Base-by-base conservation (phyloP, 2,329 filamentous ascomycete genomes). In the Dichotomopilus funicola region DNA sequence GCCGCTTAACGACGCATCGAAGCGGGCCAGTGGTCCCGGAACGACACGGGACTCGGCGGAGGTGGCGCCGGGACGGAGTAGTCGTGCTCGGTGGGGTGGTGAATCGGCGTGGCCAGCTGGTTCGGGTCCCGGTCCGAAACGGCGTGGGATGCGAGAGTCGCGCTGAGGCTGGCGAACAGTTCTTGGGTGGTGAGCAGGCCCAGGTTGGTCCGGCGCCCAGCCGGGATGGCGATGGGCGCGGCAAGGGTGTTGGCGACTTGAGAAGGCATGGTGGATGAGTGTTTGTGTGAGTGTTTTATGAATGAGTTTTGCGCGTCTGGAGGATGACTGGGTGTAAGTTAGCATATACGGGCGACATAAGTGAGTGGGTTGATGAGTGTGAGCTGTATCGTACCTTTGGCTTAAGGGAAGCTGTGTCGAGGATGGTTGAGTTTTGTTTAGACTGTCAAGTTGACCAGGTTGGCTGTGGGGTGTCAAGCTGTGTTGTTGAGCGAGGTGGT, bases 51-150 rank as follows among this genome's bases (percentile, higher is more conserved):
- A 62, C 79, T 83, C 10, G 83, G 81, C 19, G 83, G 83, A 10
- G 83, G 83, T 42, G 83, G 80, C 11, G 82, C 81, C n/a, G 83
- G 83, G 19, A 85, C 81, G 36, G 76, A 75, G 71, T 84, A 86
- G 68, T 85, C 82, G 56, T 79, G 72, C 63, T 82, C 78, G 60
- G 73, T 74, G 63, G 81, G 80, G 61, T 73, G 71, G 61, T 75
- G 78, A 59, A 75, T 71, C 0, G 79, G 78, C 2, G 75, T 74
- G 57, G 73, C 70, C n/a, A 71, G 69, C 53, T 71, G 66, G 62
- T 67, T 68, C 58, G 71, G 67, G 62, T 27, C 19, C 19, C 19
- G 19, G 19, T 27, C 19, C 19, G 19, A 27, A 27, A 27, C 19
- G 19, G 19, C 19, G 19, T 74, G 73, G 56, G 73, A 72, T 44